Conservation (phyloP, 768 basidiomycete species). For the Suillus cothurnatus region DNA sequence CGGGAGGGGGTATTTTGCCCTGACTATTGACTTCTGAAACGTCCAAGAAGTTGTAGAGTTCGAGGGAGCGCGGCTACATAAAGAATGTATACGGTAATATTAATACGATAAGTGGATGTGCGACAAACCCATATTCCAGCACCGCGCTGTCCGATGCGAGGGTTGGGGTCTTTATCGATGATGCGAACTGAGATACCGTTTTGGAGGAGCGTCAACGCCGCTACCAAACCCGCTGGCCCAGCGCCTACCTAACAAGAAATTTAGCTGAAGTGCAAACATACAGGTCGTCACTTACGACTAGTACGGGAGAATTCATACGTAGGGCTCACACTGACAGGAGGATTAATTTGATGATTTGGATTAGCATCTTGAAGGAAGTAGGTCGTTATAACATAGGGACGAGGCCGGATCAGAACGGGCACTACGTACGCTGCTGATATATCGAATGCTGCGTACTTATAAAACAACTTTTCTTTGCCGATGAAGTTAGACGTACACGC, state of each 20-base stretch:
- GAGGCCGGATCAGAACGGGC: background rate
- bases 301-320: slow-evolving; percentile 5
- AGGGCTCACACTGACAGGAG: background rate
- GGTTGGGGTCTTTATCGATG: slow-evolving; percentile 20
- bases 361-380: background rate
- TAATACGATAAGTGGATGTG: background rate
- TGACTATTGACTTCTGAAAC: slow-evolving; percentile 37
- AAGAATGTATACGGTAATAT: background rate
- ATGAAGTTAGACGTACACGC: too few species aligned
- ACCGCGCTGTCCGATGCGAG: slow-evolving; percentile 40
- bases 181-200: slow-evolving; percentile 17
- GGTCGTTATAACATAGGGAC: background rate
- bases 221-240: slow-evolving; percentile 13
- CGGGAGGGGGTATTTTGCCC: slow-evolving; percentile 29
- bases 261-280: background rate
- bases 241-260: slow-evolving; percentile 7
- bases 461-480: background rate
- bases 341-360: background rate
- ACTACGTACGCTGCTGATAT: background rate
- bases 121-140: slow-evolving; percentile 38
- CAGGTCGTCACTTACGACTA: slow-evolving; percentile 2
- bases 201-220: slow-evolving; percentile 15
- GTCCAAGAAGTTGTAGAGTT: slow-evolving; percentile 41
- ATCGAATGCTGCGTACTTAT: too few species aligned
- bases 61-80: slow-evolving; percentile 43